Evolutionary conservation across 106 monocot species (phyloP).

Genomic region (Acorus gramineus): DNA sequence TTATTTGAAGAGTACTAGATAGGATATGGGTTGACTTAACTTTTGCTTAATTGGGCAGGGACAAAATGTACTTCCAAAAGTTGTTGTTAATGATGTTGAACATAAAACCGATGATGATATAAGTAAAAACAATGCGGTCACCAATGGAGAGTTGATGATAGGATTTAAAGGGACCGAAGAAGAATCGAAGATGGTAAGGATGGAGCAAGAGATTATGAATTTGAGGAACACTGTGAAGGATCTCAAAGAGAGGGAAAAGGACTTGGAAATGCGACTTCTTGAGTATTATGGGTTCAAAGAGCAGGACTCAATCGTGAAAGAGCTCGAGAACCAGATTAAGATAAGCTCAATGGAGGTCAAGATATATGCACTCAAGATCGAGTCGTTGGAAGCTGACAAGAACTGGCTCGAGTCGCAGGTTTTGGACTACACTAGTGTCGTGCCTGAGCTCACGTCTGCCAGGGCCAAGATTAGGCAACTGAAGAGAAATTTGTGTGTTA

Average conservation of each 20-base stretch:
- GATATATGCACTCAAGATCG: conserved; percentile 37
- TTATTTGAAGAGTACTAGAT: too few relatives aligned
- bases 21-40: too few relatives aligned
- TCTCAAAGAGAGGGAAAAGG: conserved; percentile 47
- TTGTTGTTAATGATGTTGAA: too few relatives aligned
- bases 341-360: conserved; percentile 37
- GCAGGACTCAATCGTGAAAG: conserved; percentile 30
- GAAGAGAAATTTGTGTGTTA: conserved; percentile 26
- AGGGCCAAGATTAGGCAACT: conserved; percentile 34
- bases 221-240: conserved; percentile 38
- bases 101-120: too few relatives aligned
- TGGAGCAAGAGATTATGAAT: background rate
- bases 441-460: conserved; percentile 24
- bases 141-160: too few relatives aligned
- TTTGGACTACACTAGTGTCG: conserved; percentile 17
- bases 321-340: conserved; percentile 57
- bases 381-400: conserved; percentile 50
- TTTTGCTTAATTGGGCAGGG: too few relatives aligned
- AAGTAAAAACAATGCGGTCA: too few relatives aligned
- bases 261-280: conserved; percentile 34
- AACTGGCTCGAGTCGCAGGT: conserved; percentile 32
- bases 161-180: too few relatives aligned
- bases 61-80: too few relatives aligned
- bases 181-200: too few relatives aligned
- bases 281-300: conserved; percentile 36